Base-by-base conservation (phyloP, 2,329 filamentous ascomycete species). In the Epichloe brachyelytri region DNA sequence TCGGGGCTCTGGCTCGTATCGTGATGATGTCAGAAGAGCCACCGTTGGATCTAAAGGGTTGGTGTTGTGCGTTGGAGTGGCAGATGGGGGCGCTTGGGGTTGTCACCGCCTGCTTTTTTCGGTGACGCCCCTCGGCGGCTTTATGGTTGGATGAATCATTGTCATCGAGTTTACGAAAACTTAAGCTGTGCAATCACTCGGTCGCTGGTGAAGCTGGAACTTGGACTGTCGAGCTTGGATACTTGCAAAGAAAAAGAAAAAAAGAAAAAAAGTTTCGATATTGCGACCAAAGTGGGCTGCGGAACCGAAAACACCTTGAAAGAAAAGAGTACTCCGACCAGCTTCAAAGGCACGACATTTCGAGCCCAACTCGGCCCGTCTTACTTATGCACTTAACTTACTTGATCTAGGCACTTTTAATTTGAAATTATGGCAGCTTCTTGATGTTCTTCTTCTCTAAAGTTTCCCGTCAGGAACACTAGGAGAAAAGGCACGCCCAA, bases 81-180 rank as follows among this genome's bases (percentile, higher is more conserved):
- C 17, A 19, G 15, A 20, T 41, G n/a, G n/a, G 15, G 11, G 40
- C 19, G 17, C 40, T 19, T 43, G 11, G 40, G 19, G 30, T 33
- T 20, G 8, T 46, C 33, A 53, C 51, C 51, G 51, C 51, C 51
- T 53, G 44, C 51, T 37, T 45, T n/a, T 50, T 46, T n/a, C 1
- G 26, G 22, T 20, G 26, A 15, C 33, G 30, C 26, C 26, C 7
- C 26, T 26, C 26, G 26, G 22, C 38, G 15, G 7, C 8, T 14
- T 43, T 2, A 22, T 20, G 26, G 26, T 10, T 11, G 26, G 26
- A 30, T 30, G 26, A 30, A 10, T 30, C 26, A 30, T 30, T 30
- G 26, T 30, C 26, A 30, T 30, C 26, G 26, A 30, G 3, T 30
- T 30, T 30, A 30, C 26, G 8, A 3, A 30, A 30, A 10, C 11